Conservation (phyloP, 306 rosid genomes). For the Castanospermum australe region DNA sequence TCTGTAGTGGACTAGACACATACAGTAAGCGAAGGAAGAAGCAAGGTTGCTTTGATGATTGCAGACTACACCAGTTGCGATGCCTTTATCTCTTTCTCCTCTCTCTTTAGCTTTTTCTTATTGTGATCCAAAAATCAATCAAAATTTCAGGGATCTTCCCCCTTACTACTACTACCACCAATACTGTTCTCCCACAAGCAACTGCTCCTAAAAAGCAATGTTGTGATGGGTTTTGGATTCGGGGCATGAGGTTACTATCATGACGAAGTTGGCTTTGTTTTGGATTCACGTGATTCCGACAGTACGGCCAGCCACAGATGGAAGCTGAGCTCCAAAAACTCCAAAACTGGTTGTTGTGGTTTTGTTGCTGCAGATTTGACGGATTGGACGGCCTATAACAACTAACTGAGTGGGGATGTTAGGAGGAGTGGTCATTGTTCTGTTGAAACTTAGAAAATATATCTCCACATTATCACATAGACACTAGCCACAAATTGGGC, state of each 20-base stretch:
- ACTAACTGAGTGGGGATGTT: conserved; percentile 39
- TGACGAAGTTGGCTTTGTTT: conserved; percentile 51
- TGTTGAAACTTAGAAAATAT: conserved; percentile 24
- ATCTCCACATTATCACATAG: background rate
- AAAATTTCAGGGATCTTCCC: conserved; percentile 29
- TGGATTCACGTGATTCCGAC: conserved; percentile 69
- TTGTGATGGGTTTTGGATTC: conserved; percentile 38
- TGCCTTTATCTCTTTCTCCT: conserved; percentile 31
- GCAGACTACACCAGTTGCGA: conserved; percentile 28
- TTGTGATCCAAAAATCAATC: conserved; percentile 29
- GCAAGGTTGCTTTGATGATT: conserved; percentile 49
- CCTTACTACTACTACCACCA: background rate
- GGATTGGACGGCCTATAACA: conserved; percentile 56
- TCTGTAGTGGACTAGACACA: conserved; percentile 30
- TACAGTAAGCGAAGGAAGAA: conserved; percentile 39
- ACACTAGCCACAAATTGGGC: background rate
- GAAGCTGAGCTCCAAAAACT: conserved; percentile 45
- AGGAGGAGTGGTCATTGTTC: conserved; percentile 31
- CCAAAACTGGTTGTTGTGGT: conserved; percentile 50
- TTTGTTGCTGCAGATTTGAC: conserved; percentile 39
- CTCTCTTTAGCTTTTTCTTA: conserved; percentile 19
- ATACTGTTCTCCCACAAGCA: conserved; percentile 32
- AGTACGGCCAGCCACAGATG: conserved; percentile 45
- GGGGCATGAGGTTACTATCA: conserved; percentile 48
- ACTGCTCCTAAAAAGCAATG: conserved; percentile 33